A percentile compares a stretch with the other conserved stretches of the same genome.
These are phyloP conservation scores for Spathaspora sp. DNA, from an alignment of 1,139 yeast species.

Conservation along the genomic window DNA sequence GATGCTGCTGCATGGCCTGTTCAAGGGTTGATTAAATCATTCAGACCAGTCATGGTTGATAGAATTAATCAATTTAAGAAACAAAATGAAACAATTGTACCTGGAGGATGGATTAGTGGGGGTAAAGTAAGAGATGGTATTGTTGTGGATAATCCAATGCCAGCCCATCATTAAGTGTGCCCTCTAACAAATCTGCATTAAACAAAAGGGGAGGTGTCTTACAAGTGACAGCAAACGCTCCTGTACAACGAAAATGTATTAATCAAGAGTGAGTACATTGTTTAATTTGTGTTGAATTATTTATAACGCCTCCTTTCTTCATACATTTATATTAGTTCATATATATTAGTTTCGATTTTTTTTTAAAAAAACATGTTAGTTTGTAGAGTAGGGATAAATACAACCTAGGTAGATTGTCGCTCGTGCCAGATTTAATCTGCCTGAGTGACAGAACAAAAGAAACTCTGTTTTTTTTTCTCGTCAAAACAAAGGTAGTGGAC, in stretches of 20 bases:
- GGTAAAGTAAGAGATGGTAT: slow-evolving; percentile 64
- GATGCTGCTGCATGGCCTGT: slow-evolving; percentile 95
- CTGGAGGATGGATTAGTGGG: slow-evolving; percentile 78
- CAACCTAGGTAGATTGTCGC: background rate
- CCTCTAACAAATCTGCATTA: background rate
- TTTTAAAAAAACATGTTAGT: background rate
- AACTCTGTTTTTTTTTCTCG: too few species aligned
- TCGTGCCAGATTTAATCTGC: too few species aligned
- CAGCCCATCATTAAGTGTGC: slow-evolving; percentile 34
- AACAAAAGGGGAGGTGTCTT: background rate
- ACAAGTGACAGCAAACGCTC: too few species aligned
- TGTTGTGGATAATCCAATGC: slow-evolving; percentile 63
- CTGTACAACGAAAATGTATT: too few species aligned
- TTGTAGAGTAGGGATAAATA: background rate
- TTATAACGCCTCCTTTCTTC: slow-evolving; percentile 1
- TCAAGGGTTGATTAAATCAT: slow-evolving; percentile 80
- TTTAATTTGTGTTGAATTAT: background rate
- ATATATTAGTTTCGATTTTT: slow-evolving; percentile 1
- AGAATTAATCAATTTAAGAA: slow-evolving; percentile 51
- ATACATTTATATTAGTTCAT: background rate
- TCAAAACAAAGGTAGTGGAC: too few species aligned
- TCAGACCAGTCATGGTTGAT: slow-evolving; percentile 77
- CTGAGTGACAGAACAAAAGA: too few species aligned
- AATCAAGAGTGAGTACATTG: background rate
- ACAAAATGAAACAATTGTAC: slow-evolving; percentile 41